Evolutionary conservation across 805 yeast genomes (phyloP), one percentile per base, ranked within the genome.

Genomic region (Torulaspora gathmanii): DNA sequence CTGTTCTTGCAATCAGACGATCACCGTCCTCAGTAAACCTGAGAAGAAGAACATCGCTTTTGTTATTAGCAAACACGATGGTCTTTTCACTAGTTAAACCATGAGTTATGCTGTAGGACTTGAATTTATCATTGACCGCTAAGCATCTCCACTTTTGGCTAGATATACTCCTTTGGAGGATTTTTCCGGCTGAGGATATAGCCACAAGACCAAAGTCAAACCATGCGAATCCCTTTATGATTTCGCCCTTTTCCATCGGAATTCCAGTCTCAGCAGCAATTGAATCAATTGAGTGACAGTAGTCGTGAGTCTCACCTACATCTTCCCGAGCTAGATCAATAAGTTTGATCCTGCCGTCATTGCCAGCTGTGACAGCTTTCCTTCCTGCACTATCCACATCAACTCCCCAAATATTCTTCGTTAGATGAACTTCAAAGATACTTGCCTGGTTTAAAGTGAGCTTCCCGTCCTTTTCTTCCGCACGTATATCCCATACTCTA

Each of bases 321-420:
- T 47, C 20, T 1, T 47, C 43, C 22, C 63, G 67, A 22, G 54
- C 54, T 20, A 83, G 61, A 54, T 83, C 84, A 57, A 82, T 79
- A 4, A 85, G 53, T 51, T 85, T 74, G 1, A 90, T 65, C 53
- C 85, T 77, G 0, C 97, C 97, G 66, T 93, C 99, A 31, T 95
- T 95, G 29, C 99, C 99, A 33, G 96, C 93, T 10, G 96, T 86
- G 2, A 80, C 89, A 6, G 83, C 80, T 2, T 82, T 53, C 40
- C 70, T 61, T 16, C 68, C 58, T 0, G 60, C 55, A 26, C 70
- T 72, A 35, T 74, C 71, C 0, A 79, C 72, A 53, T 80, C 86
- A 2, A 83, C 77, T 19, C 87, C 79, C 99, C 98, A 93, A 1
- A 85, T 77, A 58, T 86, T 91, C 61, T 93, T 83, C 3, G 95